Conservation (phyloP, 192 early-diverging fungal genomes). For the Podila horticola region DNA sequence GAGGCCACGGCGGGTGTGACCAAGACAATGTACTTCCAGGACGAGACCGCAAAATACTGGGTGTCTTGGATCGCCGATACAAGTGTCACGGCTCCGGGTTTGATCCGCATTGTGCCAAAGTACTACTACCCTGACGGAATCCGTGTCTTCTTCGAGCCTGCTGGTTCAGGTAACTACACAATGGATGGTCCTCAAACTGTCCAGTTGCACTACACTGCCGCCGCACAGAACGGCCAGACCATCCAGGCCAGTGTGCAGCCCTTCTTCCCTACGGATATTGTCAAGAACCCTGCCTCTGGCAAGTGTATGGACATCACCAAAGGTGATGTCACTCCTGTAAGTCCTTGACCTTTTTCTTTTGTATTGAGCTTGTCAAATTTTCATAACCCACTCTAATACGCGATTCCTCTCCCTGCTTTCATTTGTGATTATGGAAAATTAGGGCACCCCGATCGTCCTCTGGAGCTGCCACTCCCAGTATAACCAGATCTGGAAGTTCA, state of each 20-base stretch:
- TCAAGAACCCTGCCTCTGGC: slow-evolving; percentile 37
- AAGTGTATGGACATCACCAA: slow-evolving; percentile 31
- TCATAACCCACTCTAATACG: too few relatives aligned
- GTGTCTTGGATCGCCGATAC: slow-evolving; percentile 43
- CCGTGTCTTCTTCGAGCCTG: slow-evolving; percentile 48
- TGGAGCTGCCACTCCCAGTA: slow-evolving; percentile 15
- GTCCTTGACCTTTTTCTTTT: not conserved
- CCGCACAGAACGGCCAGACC: slow-evolving; percentile 23
- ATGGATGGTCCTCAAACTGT: slow-evolving; percentile 32
- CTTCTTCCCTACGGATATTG: slow-evolving; percentile 42
- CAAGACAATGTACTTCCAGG: slow-evolving; percentile 48
- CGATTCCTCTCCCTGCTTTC: not conserved
- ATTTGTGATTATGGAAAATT: not conserved
- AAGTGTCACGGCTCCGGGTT: slow-evolving; percentile 36
- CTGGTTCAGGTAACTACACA: slow-evolving; percentile 27
- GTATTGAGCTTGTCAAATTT: not conserved
- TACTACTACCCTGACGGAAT: slow-evolving; percentile 54
- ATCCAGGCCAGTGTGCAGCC: slow-evolving; percentile 50
- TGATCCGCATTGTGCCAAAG: slow-evolving; percentile 37
- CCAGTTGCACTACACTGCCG: slow-evolving; percentile 18
- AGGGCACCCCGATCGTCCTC: slow-evolving; percentile 31
- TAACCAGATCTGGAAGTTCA: slow-evolving; percentile 51
- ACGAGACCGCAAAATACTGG: slow-evolving; percentile 44
- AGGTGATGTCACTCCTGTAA: slow-evolving; percentile 12
- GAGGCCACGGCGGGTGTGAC: slow-evolving; percentile 51